Percentiles rank a stretch among this genome's conserved stretches.
phyloP scores from a whole-genome alignment of 495 filamentous ascomycete species.

The Neurospora sp. region DNA sequence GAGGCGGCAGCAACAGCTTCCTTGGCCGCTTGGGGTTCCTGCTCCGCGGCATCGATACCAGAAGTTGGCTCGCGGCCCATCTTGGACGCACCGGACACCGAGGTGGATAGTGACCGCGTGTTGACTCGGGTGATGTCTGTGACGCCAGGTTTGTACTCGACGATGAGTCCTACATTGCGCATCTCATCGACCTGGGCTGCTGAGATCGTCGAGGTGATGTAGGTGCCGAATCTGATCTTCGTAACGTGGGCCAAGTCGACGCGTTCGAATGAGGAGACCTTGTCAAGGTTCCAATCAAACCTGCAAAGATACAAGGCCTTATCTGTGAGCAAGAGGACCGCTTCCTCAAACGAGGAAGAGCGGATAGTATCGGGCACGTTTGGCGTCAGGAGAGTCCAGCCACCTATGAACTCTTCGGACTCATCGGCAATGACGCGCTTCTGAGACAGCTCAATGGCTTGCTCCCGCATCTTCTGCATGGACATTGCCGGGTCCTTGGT shows the following conservation, averaged over 20 bases:
- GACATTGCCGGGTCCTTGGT: slow-evolving; percentile 80
- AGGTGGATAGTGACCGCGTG: slow-evolving; percentile 63
- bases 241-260: slow-evolving; percentile 63
- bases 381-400: slow-evolving; percentile 65
- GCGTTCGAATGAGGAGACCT: slow-evolving; percentile 82
- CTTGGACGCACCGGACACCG: slow-evolving; percentile 27
- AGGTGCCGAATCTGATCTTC: slow-evolving; percentile 66
- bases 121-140: slow-evolving; percentile 66
- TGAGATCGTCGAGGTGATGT: slow-evolving; percentile 80
- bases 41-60: slow-evolving; percentile 1
- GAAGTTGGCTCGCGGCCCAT: neutral
- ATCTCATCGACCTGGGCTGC: slow-evolving; percentile 60
- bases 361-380: slow-evolving; percentile 48
- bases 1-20: neutral
- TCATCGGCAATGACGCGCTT: slow-evolving; percentile 79
- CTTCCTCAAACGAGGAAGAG: slow-evolving; percentile 71
- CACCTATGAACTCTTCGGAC: slow-evolving; percentile 70
- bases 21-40: slow-evolving; percentile 1
- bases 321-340: slow-evolving; percentile 76
- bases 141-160: slow-evolving; percentile 61
- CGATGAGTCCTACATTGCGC: slow-evolving; percentile 71
- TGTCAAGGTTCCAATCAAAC: slow-evolving; percentile 89
- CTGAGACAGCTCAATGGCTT: slow-evolving; percentile 75
- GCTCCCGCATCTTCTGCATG: slow-evolving; percentile 68
- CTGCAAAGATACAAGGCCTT: slow-evolving; percentile 74